Conservation (phyloP, 495 filamentous ascomycete genomes). For the Aspergillus nanangensis region DNA sequence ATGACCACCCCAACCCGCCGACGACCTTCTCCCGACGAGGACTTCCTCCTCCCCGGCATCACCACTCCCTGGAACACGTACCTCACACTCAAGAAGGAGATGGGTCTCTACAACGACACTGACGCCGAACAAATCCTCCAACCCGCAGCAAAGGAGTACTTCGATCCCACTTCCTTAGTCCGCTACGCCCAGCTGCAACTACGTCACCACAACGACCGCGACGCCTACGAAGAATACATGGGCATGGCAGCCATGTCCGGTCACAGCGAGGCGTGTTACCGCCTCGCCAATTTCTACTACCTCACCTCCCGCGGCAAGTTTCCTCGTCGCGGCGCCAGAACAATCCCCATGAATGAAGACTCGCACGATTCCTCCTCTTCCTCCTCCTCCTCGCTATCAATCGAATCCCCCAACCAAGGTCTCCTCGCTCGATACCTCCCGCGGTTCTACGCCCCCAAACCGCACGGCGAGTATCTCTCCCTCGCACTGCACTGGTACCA, state of each 20-base stretch:
- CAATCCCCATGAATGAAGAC: not conserved
- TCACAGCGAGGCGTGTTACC: slow-evolving; percentile 21
- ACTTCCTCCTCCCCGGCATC: not conserved
- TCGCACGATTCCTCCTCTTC: no score
- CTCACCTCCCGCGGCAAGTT: slow-evolving; percentile 21
- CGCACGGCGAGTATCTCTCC: slow-evolving; percentile 17
- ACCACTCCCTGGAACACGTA: slow-evolving; percentile 26
- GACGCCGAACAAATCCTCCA: slow-evolving; percentile 8
- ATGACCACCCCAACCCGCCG: slow-evolving; percentile 10
- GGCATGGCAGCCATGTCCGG: slow-evolving; percentile 26
- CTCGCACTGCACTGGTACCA: slow-evolving; percentile 33
- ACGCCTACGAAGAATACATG: slow-evolving; percentile 35
- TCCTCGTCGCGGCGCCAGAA: slow-evolving; percentile 20
- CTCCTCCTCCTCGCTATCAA: not conserved
- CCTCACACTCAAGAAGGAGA: slow-evolving; percentile 12
- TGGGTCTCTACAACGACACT: not conserved
- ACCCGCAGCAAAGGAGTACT: slow-evolving; percentile 25
- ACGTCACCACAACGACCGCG: slow-evolving; percentile 15
- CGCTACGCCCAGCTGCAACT: slow-evolving; percentile 22
- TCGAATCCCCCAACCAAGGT: not conserved
- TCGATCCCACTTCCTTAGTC: slow-evolving; percentile 25
- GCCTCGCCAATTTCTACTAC: slow-evolving; percentile 38
- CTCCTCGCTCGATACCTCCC: slow-evolving; percentile 1
- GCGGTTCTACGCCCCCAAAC: slow-evolving; percentile 3
- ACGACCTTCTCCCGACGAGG: not conserved